Percentiles rank a stretch among this genome's conserved stretches.
Evolutionary conservation across 345 rosid genomes (phyloP).

Genomic region (Carallia pectinifolia): DNA sequence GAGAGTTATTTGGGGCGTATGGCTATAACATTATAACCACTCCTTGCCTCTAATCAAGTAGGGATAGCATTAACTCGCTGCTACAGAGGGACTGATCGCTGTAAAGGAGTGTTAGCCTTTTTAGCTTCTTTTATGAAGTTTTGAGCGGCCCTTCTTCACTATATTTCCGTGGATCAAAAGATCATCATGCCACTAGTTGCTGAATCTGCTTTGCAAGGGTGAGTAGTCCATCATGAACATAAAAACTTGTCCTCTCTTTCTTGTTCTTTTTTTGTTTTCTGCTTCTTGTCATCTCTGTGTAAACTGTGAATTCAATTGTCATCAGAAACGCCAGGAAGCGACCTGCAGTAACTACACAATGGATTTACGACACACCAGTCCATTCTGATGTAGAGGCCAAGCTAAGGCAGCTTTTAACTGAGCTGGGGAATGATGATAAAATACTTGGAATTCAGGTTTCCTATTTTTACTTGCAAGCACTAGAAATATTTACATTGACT

Average conservation of each 20-base stretch:
- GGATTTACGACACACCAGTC: slow-evolving; percentile 68
- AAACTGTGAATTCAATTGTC: slow-evolving; percentile 3
- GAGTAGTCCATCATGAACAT: slow-evolving; percentile 27
- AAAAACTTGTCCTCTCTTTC: too few species aligned
- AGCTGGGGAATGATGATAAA: slow-evolving; percentile 73
- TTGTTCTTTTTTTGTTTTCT: not conserved
- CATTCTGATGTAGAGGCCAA: slow-evolving; percentile 81
- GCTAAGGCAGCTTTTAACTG: slow-evolving; percentile 72
- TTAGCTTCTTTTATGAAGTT: too few species aligned
- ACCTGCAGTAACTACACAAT: slow-evolving; percentile 56
- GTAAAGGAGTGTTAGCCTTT: too few species aligned
- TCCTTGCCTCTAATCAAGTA: too few species aligned
- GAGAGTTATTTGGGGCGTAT: too few species aligned
- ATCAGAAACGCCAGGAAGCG: slow-evolving; percentile 61
- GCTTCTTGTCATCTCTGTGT: slow-evolving; percentile 8
- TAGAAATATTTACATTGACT: too few species aligned
- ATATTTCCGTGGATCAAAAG: slow-evolving; percentile 61
- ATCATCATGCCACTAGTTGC: slow-evolving; percentile 91
- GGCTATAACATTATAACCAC: too few species aligned
- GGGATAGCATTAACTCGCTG: too few species aligned
- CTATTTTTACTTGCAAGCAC: too few species aligned
- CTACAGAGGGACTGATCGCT: too few species aligned
- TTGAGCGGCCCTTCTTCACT: not conserved
- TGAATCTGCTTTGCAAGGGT: slow-evolving; percentile 86
- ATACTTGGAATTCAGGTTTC: slow-evolving; percentile 92